Conservation (phyloP, 441 rosid genomes). For the Metrosideros polymorpha region DNA sequence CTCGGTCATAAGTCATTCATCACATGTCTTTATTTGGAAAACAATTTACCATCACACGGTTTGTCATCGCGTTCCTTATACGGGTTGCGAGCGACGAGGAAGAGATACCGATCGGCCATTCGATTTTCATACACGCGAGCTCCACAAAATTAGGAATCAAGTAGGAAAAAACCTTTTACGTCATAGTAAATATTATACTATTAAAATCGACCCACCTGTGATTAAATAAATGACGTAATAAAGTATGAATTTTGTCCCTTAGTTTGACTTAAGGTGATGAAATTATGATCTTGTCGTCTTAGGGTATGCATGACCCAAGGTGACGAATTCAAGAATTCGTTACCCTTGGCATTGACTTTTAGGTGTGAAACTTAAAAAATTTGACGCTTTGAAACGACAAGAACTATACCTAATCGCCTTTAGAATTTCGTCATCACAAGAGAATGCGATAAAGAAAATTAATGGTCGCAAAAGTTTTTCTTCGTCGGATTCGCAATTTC, state of each 20-base stretch:
- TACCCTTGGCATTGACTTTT: too few relatives aligned
- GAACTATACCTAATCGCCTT: background rate
- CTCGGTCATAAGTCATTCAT: background rate
- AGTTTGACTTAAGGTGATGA: background rate
- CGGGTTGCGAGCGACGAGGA: accelerated
- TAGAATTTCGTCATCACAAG: background rate
- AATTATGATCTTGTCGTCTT: background rate
- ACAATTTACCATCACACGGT: background rate
- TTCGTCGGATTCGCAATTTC: background rate
- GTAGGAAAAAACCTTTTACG: background rate
- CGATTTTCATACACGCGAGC: accelerated
- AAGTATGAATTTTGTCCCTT: background rate
- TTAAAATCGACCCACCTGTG: background rate
- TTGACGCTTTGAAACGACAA: accelerated
- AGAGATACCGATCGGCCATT: background rate
- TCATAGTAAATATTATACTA: background rate
- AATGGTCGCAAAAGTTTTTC: background rate
- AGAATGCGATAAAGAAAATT: background rate
- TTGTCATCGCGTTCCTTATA: background rate
- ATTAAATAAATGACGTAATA: background rate
- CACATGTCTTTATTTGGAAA: background rate
- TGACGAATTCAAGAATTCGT: background rate
- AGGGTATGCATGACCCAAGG: background rate
- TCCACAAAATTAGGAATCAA: background rate
- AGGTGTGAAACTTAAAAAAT: too few relatives aligned